Conservation (phyloP, 805 yeast genomes). For the Jamesozyma spencerorum region DNA sequence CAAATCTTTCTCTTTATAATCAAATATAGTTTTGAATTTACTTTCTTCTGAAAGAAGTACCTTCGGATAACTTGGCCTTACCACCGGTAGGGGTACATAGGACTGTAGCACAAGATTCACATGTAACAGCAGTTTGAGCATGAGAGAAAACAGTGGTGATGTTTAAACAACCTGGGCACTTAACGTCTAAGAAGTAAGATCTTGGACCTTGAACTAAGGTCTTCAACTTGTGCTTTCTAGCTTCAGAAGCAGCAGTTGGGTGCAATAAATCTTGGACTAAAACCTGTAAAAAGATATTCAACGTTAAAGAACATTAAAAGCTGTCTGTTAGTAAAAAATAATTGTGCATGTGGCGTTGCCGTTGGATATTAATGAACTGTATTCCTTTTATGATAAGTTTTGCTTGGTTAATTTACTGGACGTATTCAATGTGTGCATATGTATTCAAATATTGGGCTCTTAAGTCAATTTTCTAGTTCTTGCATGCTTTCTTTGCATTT, state of each 20-base stretch:
- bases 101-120: conserved; percentile 97
- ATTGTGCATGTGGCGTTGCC: too few relatives aligned
- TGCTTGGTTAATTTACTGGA: too few relatives aligned
- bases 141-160: conserved; percentile 99
- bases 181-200: conserved; percentile 99
- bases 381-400: too few relatives aligned
- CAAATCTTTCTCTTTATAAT: not conserved
- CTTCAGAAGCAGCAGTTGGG: conserved; percentile 97
- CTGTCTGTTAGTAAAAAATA: too few relatives aligned
- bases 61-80: conserved; percentile 98
- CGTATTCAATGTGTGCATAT: too few relatives aligned
- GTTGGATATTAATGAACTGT: too few relatives aligned
- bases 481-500: too few relatives aligned
- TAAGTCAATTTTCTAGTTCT: too few relatives aligned
- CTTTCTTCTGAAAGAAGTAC: conserved; percentile 99
- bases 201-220: conserved; percentile 95
- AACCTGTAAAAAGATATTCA: conserved; percentile 43
- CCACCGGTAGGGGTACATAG: conserved; percentile 99
- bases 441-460: too few relatives aligned
- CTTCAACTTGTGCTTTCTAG: conserved; percentile 94
- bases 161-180: conserved; percentile 98
- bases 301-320: too few relatives aligned
- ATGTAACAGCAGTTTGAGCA: conserved; percentile 99
- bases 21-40: conserved; percentile 35
- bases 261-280: conserved; percentile 97